phyloP scores from a whole-genome alignment of 164 flowering plant genomes.

The Berberis thunbergii region DNA sequence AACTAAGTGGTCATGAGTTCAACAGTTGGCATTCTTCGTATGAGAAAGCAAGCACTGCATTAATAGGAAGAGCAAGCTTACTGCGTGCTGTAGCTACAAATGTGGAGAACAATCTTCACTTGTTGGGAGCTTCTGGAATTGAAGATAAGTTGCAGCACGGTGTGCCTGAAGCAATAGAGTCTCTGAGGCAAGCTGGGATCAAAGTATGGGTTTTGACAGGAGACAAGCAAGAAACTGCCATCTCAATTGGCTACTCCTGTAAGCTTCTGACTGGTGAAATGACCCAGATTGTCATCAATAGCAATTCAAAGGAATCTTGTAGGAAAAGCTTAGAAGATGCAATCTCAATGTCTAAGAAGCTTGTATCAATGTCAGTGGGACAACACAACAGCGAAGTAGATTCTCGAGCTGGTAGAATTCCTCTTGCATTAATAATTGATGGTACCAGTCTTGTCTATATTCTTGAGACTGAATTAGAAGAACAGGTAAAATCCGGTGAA shows the following conservation, averaged over 20 bases:
- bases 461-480: slow-evolving; percentile 86
- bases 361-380: slow-evolving; percentile 18
- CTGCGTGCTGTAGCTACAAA: slow-evolving; percentile 75
- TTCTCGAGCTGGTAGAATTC: slow-evolving; percentile 19
- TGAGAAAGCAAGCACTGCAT: slow-evolving; percentile 74
- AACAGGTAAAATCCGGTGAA: slow-evolving; percentile 38
- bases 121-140: slow-evolving; percentile 82
- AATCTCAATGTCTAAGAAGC: slow-evolving; percentile 31
- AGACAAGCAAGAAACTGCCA: slow-evolving; percentile 97
- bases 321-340: slow-evolving; percentile 65
- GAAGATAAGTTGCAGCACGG: slow-evolving; percentile 90
- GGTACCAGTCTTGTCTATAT: slow-evolving; percentile 95
- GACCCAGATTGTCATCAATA: slow-evolving; percentile 63
- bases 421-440: slow-evolving; percentile 81
- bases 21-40: slow-evolving; percentile 77
- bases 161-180: slow-evolving; percentile 92
- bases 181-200: slow-evolving; percentile 72
- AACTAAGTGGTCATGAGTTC: slow-evolving; percentile 53
- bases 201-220: slow-evolving; percentile 98
- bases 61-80: slow-evolving; percentile 69
- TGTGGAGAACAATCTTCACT: slow-evolving; percentile 46
- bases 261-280: slow-evolving; percentile 64
- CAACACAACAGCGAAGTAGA: slow-evolving; percentile 18
- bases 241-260: slow-evolving; percentile 89
- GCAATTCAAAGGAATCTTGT: slow-evolving; percentile 69